Conservation (phyloP, 192 early-diverging fungal species). For the Nowakowskiella sp. region DNA sequence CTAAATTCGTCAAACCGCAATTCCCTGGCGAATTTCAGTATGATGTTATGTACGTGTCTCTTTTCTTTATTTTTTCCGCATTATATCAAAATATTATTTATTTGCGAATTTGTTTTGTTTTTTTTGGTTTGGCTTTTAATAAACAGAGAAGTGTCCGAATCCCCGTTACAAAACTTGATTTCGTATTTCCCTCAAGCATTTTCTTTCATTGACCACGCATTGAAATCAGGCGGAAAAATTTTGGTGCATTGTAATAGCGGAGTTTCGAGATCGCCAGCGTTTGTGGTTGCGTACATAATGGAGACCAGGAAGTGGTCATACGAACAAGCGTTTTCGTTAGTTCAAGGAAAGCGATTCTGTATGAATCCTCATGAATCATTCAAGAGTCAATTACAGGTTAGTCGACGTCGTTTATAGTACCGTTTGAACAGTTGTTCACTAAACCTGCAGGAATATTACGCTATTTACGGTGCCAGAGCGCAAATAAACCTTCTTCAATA, state of each 20-base stretch:
- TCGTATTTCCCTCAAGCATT: constrained; percentile 60
- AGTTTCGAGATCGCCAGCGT: constrained; percentile 73
- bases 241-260: constrained; percentile 57
- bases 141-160: constrained; percentile 62
- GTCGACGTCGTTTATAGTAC: constrained; percentile 4
- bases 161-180: constrained; percentile 76
- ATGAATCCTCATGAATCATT: constrained; percentile 77
- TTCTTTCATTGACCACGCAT: constrained; percentile 40
- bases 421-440: background rate
- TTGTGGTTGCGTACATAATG: constrained; percentile 89
- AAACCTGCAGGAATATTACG: constrained; percentile 64
- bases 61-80: background rate
- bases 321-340: constrained; percentile 64
- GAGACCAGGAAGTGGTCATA: constrained; percentile 58
- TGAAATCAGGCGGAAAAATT: constrained; percentile 23
- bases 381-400: constrained; percentile 71
- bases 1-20: constrained; percentile 43
- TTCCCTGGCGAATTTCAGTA: constrained; percentile 53
- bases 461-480: constrained; percentile 61
- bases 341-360: constrained; percentile 81
- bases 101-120: background rate
- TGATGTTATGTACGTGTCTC: constrained; percentile 44
- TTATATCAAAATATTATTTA: background rate
- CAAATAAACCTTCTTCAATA: constrained; percentile 26
- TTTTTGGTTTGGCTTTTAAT: background rate